phyloP scores from a whole-genome alignment of 352 stramenopile genomes.

The Globisporangium paroecandrum region DNA sequence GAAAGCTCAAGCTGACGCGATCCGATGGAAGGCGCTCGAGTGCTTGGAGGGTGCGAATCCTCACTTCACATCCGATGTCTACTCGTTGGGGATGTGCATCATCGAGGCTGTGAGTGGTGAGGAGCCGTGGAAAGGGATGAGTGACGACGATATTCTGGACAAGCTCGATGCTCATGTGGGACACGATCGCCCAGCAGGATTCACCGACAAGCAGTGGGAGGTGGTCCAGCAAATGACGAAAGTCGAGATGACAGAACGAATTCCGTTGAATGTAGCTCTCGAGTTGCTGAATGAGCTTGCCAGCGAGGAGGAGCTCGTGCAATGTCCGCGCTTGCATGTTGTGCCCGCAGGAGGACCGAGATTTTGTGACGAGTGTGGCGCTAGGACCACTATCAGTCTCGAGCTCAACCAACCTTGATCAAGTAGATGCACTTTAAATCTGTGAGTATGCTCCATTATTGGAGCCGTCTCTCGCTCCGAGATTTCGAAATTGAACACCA shows the following conservation, averaged over 20 bases:
- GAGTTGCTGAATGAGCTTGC: slow-evolving; percentile 3
- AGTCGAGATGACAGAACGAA: too few relatives aligned
- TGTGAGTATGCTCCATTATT: too few relatives aligned
- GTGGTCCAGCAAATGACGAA: slow-evolving; percentile 1
- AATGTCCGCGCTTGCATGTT: too few relatives aligned
- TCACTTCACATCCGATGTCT: slow-evolving; percentile 23
- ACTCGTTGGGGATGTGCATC: slow-evolving; percentile 31
- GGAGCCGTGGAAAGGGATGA: slow-evolving; percentile 17
- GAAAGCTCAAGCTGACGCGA: neutral
- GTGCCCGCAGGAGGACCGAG: too few relatives aligned
- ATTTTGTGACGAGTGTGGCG: too few relatives aligned
- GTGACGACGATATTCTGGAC: slow-evolving; percentile 17
- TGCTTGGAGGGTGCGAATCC: neutral
- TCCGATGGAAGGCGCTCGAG: slow-evolving; percentile 25
- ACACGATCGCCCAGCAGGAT: slow-evolving; percentile 3
- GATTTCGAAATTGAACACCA: too few relatives aligned
- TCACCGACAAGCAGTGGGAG: slow-evolving; percentile 23
- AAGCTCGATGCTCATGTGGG: slow-evolving; percentile 9
- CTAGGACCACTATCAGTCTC: too few relatives aligned
- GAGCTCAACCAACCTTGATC: too few relatives aligned
- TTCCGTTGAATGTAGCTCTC: neutral
- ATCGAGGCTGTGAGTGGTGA: slow-evolving; percentile 21
- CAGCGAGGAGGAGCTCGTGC: too few relatives aligned
- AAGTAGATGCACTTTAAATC: too few relatives aligned
- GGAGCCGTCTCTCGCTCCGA: too few relatives aligned